phyloP scores from a whole-genome alignment of 139 green algal species.

The Pleodorina starrii region DNA sequence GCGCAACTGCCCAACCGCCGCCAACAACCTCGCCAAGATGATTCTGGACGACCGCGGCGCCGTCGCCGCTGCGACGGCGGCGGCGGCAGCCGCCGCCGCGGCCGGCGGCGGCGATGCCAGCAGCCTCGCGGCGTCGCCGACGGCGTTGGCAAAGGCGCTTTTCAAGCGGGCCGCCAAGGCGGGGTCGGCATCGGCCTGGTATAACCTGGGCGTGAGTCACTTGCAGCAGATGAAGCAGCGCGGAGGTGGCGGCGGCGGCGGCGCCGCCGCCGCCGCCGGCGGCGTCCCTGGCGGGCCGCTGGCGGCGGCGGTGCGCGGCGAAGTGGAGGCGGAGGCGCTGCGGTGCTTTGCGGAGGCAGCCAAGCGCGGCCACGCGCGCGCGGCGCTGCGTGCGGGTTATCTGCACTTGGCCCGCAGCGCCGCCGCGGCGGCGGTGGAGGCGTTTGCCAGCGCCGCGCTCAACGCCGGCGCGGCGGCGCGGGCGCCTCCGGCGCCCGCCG shows the following conservation, averaged over 20 bases:
- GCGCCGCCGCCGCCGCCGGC: neutral
- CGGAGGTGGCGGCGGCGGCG: neutral
- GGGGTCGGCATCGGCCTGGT: constrained; percentile 13
- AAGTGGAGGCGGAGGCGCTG: constrained; percentile 7
- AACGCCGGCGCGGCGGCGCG: neutral
- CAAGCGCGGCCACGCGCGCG: neutral
- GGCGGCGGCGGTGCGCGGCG: neutral
- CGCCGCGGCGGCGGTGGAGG: constrained; percentile 31
- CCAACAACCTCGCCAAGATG: constrained; percentile 54
- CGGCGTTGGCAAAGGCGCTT: constrained; percentile 4
- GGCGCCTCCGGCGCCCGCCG: neutral
- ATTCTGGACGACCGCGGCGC: constrained; percentile 42
- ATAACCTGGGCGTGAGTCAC: constrained; percentile 31
- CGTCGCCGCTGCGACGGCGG: neutral
- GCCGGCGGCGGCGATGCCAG: neutral
- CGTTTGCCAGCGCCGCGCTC: neutral
- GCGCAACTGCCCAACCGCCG: constrained; percentile 41
- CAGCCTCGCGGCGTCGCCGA: neutral
- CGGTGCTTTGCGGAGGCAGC: constrained; percentile 21
- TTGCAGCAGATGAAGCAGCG: constrained; percentile 30
- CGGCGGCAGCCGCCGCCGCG: neutral
- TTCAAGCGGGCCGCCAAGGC: neutral
- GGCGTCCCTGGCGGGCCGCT: neutral
- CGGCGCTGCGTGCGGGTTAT: constrained; percentile 15
- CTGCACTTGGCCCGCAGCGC: constrained; percentile 8